Conservation (phyloP, 305 asterid genomes). For the Striga hermonthica region DNA sequence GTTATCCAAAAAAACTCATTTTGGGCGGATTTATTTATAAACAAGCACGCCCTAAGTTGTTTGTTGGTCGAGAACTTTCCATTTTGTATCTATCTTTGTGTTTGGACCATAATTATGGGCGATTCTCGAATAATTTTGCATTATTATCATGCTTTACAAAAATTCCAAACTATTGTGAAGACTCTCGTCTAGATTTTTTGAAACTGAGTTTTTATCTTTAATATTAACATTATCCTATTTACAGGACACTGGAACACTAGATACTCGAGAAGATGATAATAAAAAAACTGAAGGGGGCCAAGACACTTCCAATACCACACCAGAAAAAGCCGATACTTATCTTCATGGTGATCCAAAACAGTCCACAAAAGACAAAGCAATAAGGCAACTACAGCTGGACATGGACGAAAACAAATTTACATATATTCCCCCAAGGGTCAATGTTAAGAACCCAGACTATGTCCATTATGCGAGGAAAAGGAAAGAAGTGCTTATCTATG, state of each 20-base stretch:
- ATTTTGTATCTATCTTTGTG: not conserved
- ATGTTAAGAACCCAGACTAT: slow-evolving; percentile 40
- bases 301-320: slow-evolving; percentile 14
- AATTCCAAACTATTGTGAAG: not conserved
- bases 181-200: not conserved
- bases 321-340: slow-evolving; percentile 23
- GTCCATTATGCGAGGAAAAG: slow-evolving; percentile 53
- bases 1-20: too few relatives aligned
- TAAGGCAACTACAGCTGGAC: slow-evolving; percentile 51
- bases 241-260: slow-evolving; percentile 35
- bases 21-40: too few relatives aligned
- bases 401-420: slow-evolving; percentile 62
- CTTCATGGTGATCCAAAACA: slow-evolving; percentile 23
- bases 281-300: slow-evolving; percentile 9
- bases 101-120: too few relatives aligned
- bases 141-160: not conserved
- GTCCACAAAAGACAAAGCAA: slow-evolving; percentile 35
- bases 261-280: slow-evolving; percentile 10
- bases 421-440: slow-evolving; percentile 58
- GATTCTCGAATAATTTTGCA: not conserved
- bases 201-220: not conserved
- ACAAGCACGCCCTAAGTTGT: not conserved
- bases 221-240: slow-evolving; percentile 19
- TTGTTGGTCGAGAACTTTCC: not conserved
- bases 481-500: slow-evolving; percentile 48